phyloP scores from a whole-genome alignment of 306 rosid genomes.

The Lathyrus oleraceus region DNA sequence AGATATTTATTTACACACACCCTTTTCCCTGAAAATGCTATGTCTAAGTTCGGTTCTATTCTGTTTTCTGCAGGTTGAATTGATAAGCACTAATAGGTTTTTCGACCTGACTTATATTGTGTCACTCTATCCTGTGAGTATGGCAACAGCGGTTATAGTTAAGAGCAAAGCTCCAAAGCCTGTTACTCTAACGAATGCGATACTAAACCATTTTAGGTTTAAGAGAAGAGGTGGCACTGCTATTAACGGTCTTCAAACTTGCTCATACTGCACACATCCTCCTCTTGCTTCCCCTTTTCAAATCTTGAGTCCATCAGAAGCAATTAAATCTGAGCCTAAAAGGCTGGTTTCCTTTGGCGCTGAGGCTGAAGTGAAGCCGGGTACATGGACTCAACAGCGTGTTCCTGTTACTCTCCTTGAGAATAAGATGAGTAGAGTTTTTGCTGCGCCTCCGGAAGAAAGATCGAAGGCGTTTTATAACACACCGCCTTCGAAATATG shows the following conservation, averaged over 20 bases:
- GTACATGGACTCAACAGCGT: constrained; percentile 69
- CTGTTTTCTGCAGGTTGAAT: constrained; percentile 43
- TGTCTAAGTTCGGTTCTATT: neutral
- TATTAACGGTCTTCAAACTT: constrained; percentile 73
- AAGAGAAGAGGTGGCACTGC: constrained; percentile 73
- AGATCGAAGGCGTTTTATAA: constrained; percentile 68
- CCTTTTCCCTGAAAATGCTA: constrained; percentile 15
- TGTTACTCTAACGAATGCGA: constrained; percentile 61
- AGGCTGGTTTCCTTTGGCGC: constrained; percentile 64
- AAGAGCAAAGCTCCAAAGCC: constrained; percentile 68
- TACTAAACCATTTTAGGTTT: constrained; percentile 74
- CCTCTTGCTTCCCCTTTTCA: constrained; percentile 79
- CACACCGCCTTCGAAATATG: constrained; percentile 88
- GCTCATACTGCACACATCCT: constrained; percentile 67
- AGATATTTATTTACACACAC: constrained; percentile 28
- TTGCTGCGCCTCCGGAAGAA: constrained; percentile 80
- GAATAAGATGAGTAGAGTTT: constrained; percentile 82
- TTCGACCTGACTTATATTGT: constrained; percentile 76
- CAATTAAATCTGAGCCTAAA: constrained; percentile 55
- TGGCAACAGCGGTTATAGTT: constrained; percentile 85
- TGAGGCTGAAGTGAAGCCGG: constrained; percentile 59
- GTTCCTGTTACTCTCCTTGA: constrained; percentile 75
- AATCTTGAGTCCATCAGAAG: constrained; percentile 68
- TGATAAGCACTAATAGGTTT: constrained; percentile 45
- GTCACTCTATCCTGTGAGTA: constrained; percentile 73